Percentiles rank a stretch among this genome's conserved stretches.
phyloP scores from a whole-genome alignment of 306 rosid species.

The Cucurbita argyrosperma region DNA sequence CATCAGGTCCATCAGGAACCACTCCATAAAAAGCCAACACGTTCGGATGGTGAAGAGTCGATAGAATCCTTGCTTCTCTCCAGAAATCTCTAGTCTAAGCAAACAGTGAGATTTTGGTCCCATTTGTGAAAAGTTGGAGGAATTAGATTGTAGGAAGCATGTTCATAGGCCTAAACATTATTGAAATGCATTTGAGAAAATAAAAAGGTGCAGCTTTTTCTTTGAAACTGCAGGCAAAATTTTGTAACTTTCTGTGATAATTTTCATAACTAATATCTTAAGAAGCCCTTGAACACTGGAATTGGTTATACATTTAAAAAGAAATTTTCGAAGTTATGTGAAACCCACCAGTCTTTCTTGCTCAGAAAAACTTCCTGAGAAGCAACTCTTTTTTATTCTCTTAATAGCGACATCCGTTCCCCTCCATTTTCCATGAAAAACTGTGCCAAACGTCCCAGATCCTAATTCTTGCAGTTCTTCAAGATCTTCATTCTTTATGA shows the following conservation, averaged over 20 bases:
- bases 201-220: not conserved
- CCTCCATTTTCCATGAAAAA: constrained; percentile 93
- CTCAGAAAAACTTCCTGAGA: constrained; percentile 66
- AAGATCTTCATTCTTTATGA: constrained; percentile 60
- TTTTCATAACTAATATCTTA: not conserved
- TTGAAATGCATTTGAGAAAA: not conserved
- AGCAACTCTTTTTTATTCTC: constrained; percentile 88
- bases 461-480: constrained; percentile 81
- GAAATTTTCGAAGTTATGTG: constrained; percentile 3
- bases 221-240: not conserved
- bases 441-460: constrained; percentile 97
- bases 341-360: constrained; percentile 79
- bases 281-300: not conserved
- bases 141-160: not conserved
- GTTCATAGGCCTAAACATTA: not conserved
- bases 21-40: constrained; percentile 92
- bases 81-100: constrained; percentile 75
- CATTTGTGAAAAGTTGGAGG: not conserved
- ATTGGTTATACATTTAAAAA: constrained; percentile 1
- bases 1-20: constrained; percentile 78
- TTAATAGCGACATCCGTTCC: constrained; percentile 97
- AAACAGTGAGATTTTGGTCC: constrained; percentile 5
- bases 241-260: not conserved
- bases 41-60: constrained; percentile 96
- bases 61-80: constrained; percentile 89